Conservation (phyloP, 2,329 filamentous ascomycete genomes). For the Verticillium longisporum region DNA sequence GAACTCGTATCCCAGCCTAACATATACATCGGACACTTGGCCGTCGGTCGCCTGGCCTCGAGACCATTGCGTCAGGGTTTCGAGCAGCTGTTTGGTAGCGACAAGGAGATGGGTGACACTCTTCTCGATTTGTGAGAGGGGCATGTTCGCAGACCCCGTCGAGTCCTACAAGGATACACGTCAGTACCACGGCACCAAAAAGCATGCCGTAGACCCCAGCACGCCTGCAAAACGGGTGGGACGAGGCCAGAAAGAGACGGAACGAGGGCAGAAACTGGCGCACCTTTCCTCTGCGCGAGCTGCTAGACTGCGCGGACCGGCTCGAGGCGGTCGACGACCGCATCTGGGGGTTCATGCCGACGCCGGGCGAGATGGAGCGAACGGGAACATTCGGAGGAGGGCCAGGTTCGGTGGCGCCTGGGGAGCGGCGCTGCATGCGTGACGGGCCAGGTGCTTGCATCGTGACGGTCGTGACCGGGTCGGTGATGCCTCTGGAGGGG, state of each 20-base stretch:
- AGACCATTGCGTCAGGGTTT: slow-evolving; percentile 97
- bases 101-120: slow-evolving; percentile 96
- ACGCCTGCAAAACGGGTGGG: no score
- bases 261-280: background rate
- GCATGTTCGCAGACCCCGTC: slow-evolving; percentile 54
- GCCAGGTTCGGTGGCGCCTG: slow-evolving; percentile 50
- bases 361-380: slow-evolving; percentile 54
- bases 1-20: slow-evolving; percentile 95
- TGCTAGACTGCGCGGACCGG: slow-evolving; percentile 43
- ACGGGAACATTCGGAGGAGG: slow-evolving; percentile 48
- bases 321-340: slow-evolving; percentile 61
- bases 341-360: slow-evolving; percentile 40
- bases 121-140: slow-evolving; percentile 95
- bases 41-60: slow-evolving; percentile 85
- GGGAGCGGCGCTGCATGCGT: slow-evolving; percentile 55
- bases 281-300: slow-evolving; percentile 50
- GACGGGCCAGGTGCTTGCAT: slow-evolving; percentile 48
- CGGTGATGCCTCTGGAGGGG: no score
- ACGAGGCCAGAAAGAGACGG: background rate
- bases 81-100: slow-evolving; percentile 93
- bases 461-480: slow-evolving; percentile 8
- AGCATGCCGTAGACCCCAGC: background rate
- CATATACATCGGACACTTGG: slow-evolving; percentile 96
- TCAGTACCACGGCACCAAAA: background rate
- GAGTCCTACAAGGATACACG: slow-evolving; percentile 5